Conservation (phyloP, 2,329 filamentous ascomycete species). For the Ophiocordyceps sinensis region DNA sequence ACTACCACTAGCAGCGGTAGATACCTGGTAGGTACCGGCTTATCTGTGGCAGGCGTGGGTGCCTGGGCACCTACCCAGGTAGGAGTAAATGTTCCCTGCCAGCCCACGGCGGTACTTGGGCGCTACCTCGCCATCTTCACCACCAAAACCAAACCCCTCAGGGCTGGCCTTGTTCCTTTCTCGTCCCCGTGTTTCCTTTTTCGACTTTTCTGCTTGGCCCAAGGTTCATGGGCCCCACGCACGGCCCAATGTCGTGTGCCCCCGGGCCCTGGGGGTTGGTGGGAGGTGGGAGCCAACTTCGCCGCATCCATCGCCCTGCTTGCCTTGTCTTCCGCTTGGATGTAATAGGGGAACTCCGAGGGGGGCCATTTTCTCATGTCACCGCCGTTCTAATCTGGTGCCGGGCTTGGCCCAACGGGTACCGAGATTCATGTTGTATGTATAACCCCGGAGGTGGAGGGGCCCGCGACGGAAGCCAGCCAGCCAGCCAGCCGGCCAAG, state of each 20-base stretch:
- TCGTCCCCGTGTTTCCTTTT: neutral
- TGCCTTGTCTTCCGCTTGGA: neutral
- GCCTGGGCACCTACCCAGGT: no score
- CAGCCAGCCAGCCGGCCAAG: neutral
- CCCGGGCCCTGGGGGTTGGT: slow-evolving; percentile 5
- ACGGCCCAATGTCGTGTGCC: slow-evolving; percentile 7
- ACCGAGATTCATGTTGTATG: slow-evolving; percentile 5
- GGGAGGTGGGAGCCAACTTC: slow-evolving; percentile 4
- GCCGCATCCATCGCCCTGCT: slow-evolving; percentile 5
- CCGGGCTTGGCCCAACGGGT: slow-evolving; percentile 10
- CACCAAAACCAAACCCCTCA: neutral
- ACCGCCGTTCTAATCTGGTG: slow-evolving; percentile 19
- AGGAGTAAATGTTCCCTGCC: no score
- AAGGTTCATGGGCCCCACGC: slow-evolving; percentile 5
- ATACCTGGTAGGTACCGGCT: neutral
- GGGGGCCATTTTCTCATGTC: slow-evolving; percentile 16
- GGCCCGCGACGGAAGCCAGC: neutral
- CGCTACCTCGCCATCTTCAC: no score
- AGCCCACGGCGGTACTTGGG: no score
- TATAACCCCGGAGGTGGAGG: slow-evolving; percentile 1
- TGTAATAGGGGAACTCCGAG: slow-evolving; percentile 5
- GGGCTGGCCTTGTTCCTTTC: neutral
- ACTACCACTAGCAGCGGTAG: no score
- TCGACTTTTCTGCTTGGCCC: neutral
- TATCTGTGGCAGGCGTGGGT: no score